Evolutionary conservation across 2,329 filamentous ascomycete genomes (phyloP).

Genomic region (Stachybotrys echinatus): DNA sequence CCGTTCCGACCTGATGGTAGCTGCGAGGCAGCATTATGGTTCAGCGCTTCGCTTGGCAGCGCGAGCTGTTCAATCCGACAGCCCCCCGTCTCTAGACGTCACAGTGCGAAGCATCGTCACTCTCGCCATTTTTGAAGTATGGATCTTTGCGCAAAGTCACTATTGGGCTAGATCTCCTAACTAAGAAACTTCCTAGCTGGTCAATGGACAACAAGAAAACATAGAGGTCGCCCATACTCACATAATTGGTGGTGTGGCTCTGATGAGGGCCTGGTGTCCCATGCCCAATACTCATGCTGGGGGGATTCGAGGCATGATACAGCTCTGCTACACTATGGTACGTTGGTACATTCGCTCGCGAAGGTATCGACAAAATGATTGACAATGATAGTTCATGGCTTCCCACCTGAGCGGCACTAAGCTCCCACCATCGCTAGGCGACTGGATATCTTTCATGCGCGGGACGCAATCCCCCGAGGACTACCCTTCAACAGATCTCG

Average conservation of each 20-base stretch:
- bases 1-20: constrained; percentile 30
- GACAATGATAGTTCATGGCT: constrained; percentile 34
- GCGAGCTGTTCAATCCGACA: constrained; percentile 29
- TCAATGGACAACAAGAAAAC: constrained; percentile 40
- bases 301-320: constrained; percentile 46
- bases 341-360: constrained; percentile 6
- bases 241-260: constrained; percentile 52
- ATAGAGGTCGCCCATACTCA: constrained; percentile 51
- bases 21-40: constrained; percentile 49
- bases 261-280: constrained; percentile 44
- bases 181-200: constrained; percentile 26
- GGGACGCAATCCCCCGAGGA: constrained; percentile 29
- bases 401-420: constrained; percentile 31
- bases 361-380: background rate
- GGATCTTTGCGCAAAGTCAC: constrained; percentile 5
- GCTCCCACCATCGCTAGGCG: constrained; percentile 36
- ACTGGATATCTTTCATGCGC: constrained; percentile 34
- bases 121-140: constrained; percentile 58
- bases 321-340: constrained; percentile 54
- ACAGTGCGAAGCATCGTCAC: constrained; percentile 49
- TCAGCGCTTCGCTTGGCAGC: constrained; percentile 44
- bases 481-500: constrained; percentile 33
- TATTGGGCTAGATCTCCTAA: background rate
- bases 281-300: constrained; percentile 29
- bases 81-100: constrained; percentile 31